A percentile compares a stretch with the other conserved stretches of the same genome.
phyloP scores from a whole-genome alignment of 345 rosid species.

The Brassica incana region DNA sequence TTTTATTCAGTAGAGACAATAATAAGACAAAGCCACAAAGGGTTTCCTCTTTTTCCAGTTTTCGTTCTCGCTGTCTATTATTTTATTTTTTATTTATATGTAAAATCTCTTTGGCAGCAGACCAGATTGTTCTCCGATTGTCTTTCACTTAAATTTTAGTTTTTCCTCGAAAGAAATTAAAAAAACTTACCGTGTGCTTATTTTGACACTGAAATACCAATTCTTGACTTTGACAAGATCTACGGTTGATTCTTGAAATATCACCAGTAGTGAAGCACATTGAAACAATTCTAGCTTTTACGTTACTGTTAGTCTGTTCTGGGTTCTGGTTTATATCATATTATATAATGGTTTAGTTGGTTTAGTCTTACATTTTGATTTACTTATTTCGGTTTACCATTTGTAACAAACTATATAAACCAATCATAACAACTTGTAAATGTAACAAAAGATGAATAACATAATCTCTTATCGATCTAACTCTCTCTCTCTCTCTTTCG shows the following conservation, averaged over 20 bases:
- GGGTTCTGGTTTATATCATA: no score
- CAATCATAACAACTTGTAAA: no score
- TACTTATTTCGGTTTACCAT: no score
- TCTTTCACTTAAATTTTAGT: slow-evolving; percentile 16
- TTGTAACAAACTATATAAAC: no score
- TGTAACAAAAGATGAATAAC: no score
- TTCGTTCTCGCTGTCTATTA: background rate
- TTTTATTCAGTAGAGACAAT: slow-evolving; percentile 34
- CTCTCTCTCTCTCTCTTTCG: no score
- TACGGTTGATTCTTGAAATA: background rate
- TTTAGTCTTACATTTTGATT: no score
- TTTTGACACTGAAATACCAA: background rate
- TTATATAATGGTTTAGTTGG: no score
- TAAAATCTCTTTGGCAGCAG: slow-evolving; percentile 10
- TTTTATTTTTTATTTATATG: background rate
- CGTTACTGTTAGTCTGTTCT: slow-evolving; percentile 11
- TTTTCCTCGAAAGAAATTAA: background rate
- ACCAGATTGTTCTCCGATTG: slow-evolving; percentile 23
- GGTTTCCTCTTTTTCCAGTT: slow-evolving; percentile 5
- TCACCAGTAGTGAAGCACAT: background rate
- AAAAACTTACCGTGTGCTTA: slow-evolving; percentile 14
- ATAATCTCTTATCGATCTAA: no score
- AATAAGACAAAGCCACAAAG: slow-evolving; percentile 34
- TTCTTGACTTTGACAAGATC: slow-evolving; percentile 10
- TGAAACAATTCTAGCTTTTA: background rate